Evolutionary conservation across 2,329 filamentous ascomycete species (phyloP), one percentile per base, ranked within the genome.

Genomic region (Colletotrichum viniferum): DNA sequence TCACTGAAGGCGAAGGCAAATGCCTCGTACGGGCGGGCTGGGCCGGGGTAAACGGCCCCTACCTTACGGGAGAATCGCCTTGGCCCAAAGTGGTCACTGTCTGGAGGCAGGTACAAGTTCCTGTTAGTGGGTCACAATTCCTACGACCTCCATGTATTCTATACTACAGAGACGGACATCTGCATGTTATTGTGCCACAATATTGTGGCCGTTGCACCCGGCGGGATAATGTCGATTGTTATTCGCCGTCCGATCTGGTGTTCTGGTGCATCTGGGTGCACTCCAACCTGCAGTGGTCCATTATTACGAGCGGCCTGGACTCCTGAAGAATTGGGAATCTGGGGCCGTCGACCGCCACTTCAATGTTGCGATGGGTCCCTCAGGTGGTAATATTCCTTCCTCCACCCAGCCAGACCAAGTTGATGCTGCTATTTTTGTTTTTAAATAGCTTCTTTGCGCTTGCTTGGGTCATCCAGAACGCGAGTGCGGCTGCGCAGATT

Each of bases 241-340:
- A 36, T 63, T 38, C n/a, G 61, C 30, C 14, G 7, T 28, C 18
- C 18, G 12, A 26, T 63, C 24, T 36, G 30, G 28, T 34, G 28
- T 21, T 32, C 14, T 21, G 60, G 60, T 32, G 60, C 60, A 24
- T 43, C 36, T 34, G n/a, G 13, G 14, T 30, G 10, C 48, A n/a
- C 36, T 52, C 12, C 43, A 21, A 21, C 38, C 24, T 32, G 30
- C 30, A n/a, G 28, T 10, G 68, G 30, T 26, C 69, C 69, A 48
- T 72, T 64, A 76, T 76, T 73, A 73, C 70, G 73, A 76, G 73
- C 58, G 34, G 43, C 73, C 58, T 73, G 36, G 48, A 64, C 36
- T 75, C 63, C n/a, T 30, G 67, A 68, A 75, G 58, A 75, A 64
- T 64, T n/a, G 58, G 69, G 69, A 63, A 61, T 48, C 43, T 52